Percentiles rank a stretch among this genome's conserved stretches.
These are phyloP conservation scores for Lithospermum erythrorhizon DNA, from an alignment of 257 asterid species.

Conservation along the genomic window DNA sequence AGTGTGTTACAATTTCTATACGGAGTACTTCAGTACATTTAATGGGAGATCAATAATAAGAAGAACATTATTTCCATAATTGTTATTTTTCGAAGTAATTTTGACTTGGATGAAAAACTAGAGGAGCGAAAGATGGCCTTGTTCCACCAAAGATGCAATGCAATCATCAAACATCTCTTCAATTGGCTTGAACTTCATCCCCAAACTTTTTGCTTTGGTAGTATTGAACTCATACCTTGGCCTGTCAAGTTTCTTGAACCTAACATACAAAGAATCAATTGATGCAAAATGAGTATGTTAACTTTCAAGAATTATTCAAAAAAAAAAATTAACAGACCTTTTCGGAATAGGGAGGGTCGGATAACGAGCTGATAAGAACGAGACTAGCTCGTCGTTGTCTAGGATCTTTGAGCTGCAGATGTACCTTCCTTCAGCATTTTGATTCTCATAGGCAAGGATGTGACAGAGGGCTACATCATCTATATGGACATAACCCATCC, in stretches of 20 bases:
- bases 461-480: conserved; percentile 82
- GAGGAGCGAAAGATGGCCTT: conserved; percentile 35
- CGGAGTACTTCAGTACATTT: too few species aligned
- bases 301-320: neutral
- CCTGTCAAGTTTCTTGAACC: conserved; percentile 52
- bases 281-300: neutral
- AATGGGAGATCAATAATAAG: too few species aligned
- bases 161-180: conserved; percentile 85
- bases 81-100: too few species aligned
- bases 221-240: conserved; percentile 53
- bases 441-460: conserved; percentile 51
- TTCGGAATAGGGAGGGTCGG: conserved; percentile 59
- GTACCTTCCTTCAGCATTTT: conserved; percentile 55
- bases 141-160: conserved; percentile 36
- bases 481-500: conserved; percentile 92
- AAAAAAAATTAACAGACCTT: conserved; percentile 20
- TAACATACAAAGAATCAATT: conserved; percentile 9
- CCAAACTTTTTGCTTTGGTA: conserved; percentile 40
- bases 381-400: conserved; percentile 42
- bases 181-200: conserved; percentile 51
- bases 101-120: neutral
- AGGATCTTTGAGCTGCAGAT: conserved; percentile 60
- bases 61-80: too few species aligned
- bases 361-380: conserved; percentile 43
- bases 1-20: too few species aligned